Evolutionary conservation across 805 yeast genomes (phyloP), one percentile per base, ranked within the genome.

Genomic region (Babjeviella inositovora): DNA sequence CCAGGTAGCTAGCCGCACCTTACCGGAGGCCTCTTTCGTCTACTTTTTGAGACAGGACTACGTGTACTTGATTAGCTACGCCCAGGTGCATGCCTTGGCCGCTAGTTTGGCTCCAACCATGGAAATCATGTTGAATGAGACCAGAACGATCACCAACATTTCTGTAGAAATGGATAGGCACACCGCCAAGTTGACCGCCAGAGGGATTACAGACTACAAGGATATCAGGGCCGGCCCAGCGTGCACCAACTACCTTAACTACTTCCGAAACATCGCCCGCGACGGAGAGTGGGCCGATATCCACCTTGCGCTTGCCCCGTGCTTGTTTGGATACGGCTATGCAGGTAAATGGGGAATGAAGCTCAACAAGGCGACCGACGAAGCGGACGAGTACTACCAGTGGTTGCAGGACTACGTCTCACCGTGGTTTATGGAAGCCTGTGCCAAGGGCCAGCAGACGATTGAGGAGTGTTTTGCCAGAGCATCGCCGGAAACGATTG

Each of bases 281-380:
- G 48, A 47, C 19, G 59, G 63, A 14, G 72, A 72, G 38, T 72
- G 72, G 64, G 41, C 71, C 15, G 77, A 70, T 21, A 59, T 75
- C 24, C 67, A 68, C 28, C 61, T 72, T 6, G 79, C 87, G 0
- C 43, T 76, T 25, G 63, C 81, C 6, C 90, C 93, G 1, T 79
- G 93, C 42, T 45, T 76, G 23, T 61, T 70, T 39, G 93, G 92
- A 2, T 75, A 75, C 39, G 62, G 62, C 17, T 55, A 62, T 22
- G 82, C 84, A 2, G 64, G 67, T 0, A 19, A 28, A 3, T 46
- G 28, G 32, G 63, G 54, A 1, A 20, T 23, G 11, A 9, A 24
- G 8, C 25, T 20, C 11, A 29, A 27, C n/a, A 32, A 38, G 5
- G 11, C 21, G 10, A 19, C 10, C 21, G 11, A 19, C 34, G 37